Evolutionary conservation across 805 yeast species (phyloP), one percentile per base, ranked within the genome.

Genomic region (Ogataea angusta): DNA sequence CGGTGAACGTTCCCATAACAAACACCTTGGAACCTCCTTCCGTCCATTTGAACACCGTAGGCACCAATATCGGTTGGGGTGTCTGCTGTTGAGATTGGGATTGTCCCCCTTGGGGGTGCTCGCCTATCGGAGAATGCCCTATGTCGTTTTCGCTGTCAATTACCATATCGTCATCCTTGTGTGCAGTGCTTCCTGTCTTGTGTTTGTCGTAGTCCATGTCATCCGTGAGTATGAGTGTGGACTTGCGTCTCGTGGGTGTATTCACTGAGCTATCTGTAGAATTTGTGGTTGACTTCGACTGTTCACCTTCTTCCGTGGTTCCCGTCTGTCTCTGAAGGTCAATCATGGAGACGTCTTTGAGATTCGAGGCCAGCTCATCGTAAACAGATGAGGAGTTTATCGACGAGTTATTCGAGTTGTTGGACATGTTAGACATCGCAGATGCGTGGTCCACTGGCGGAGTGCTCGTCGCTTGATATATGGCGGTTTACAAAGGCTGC

Each of bases 21-120:
- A 89, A 93, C 2, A 93, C 98, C 54, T 85, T 85, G 36, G 77
- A 77, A 46, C 99, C 99, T n/a, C 98, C 98, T 63, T 91, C 96
- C 13, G 80, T 81, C 99, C 99, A 91, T 49, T 78, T 79, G 43
- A 89, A 83, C 42, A 83, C 89, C 1, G 88, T 71, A 1, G 80
- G 80, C 28, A 62, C 59, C 25, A 63, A 42, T 4, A 48, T 47
- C 9, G 60, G 59, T 18, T 54, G 61, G 5, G 51, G 51, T 6
- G 52, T 45, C 14, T 29, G 44, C 10, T 37, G 42, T 8, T 31
- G 15, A 23, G 25, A 38, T 30, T 35, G 53, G 21, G 40, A 38
- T 49, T 31, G 37, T 49, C 26, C 43, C 54, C n/a, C 38, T 48
- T 7, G 21, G 8, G 8, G 34, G 25, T 10, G 38, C 36, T 45